A percentile compares a stretch with the other conserved stretches of the same genome.
These are phyloP conservation scores for Candida tetrigidarum DNA, from an alignment of 1,139 yeast species.

Conservation along the genomic window DNA sequence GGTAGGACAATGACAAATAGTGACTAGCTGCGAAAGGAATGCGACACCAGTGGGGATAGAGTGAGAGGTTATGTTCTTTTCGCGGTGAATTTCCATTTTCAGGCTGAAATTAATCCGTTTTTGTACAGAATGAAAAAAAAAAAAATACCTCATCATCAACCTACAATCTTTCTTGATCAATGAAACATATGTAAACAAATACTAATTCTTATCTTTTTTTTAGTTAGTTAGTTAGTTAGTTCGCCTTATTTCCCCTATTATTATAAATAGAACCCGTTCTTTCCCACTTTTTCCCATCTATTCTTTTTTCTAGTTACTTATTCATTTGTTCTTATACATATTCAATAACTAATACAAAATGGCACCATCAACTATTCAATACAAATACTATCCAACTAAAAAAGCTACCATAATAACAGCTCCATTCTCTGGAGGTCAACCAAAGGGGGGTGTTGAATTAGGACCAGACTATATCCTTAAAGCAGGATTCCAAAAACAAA, in stretches of 20 bases:
- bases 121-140: no score
- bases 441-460: constrained; percentile 88
- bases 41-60: neutral
- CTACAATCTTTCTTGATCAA: no score
- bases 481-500: constrained; percentile 68
- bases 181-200: no score
- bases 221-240: no score
- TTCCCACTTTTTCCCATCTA: neutral
- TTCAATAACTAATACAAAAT: neutral
- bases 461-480: constrained; percentile 86
- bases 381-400: constrained; percentile 56
- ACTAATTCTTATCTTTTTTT: no score
- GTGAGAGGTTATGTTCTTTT: neutral
- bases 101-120: no score
- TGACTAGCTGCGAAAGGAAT: no score
- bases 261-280: neutral
- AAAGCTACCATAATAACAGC: constrained; percentile 73
- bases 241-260: no score
- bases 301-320: neutral
- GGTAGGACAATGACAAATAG: no score
- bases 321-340: neutral
- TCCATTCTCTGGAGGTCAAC: constrained; percentile 98
- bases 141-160: no score
- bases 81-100: neutral
- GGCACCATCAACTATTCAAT: constrained; percentile 22